Evolutionary conservation across 2,329 filamentous ascomycete species (phyloP), one percentile per base, ranked within the genome.

Genomic region (Aspergillus fischeri): DNA sequence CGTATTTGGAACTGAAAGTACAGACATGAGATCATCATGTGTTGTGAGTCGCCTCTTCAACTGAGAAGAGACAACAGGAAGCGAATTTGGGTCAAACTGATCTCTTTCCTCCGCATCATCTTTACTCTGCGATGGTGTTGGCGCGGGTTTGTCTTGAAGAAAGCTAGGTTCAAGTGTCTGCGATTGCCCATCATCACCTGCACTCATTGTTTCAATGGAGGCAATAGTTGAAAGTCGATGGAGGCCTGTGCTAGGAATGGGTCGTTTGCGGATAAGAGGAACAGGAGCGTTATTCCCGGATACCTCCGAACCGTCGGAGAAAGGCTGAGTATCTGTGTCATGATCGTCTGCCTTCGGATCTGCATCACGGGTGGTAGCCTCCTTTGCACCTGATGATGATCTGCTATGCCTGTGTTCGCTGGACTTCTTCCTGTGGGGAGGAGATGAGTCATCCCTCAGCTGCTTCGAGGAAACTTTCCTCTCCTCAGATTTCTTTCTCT

Each of bases 11-110:
- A 83, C 77, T 27, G 92, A 97, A 8, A 99, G 80, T 2, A 96
- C 91, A 0, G 94, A 97, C 42, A 99, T 91, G 25, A 99, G 81
- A 73, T 99, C 94, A 17, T 92, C 92, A 74, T 97, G 92, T 58
- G 90, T 96, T 3, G 92, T 96, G 42, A 96, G 81, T 58, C 89
- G 86, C 61, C 91, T 84, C 72, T 89, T 91, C 35, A 91, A 77
- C 27, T 73, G 73, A 21, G 66, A 72, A 11, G 70, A 47, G 79
- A 81, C 64, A 79, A 78, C 71, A 67, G 76, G 70, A 73, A 71
- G 70, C 62, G 72, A 75, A 70, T 75, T 59, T 44, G 73, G 66
- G 61, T 79, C 72, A 52, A 78, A 72, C 65, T 81, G 67, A 70
- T 79, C 75, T 70, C 77, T 56, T 73, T 77, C 60, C 77, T 81